Base-by-base conservation (phyloP, 2,329 filamentous ascomycete genomes). In the Penicillium hesseltinei region DNA sequence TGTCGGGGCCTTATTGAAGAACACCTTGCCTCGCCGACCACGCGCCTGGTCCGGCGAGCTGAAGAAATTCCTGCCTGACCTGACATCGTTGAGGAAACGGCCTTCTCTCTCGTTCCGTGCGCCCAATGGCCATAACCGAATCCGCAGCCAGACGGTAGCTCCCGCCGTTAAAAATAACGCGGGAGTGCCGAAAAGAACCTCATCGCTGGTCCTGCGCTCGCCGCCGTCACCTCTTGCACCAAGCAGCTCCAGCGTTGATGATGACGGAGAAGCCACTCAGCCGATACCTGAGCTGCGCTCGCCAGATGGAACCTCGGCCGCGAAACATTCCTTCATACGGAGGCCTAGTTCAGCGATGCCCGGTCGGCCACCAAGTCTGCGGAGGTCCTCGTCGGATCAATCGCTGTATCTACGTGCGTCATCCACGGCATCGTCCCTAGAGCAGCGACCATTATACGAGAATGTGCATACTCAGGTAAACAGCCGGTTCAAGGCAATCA, bases 391-490 rank as follows among this genome's bases (percentile, higher is more conserved):
- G 1, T 93, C 90, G 1, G 89, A 96, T 70, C 88, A 92, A 57
- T 94, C 90, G 5, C 75, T 95, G 59, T 77, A 81, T 19, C 81
- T 94, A 17, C 86, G 90, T 64, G 87, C 85, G 5, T 78, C 92
- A 3, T 96, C 92, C 0, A 82, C 87, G 27, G 87, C 89, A 0
- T 94, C 92, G 0, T 95, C 91, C 0, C 81, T 95, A 0, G 92
- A 92, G 2, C 91, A 97, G 69, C 90, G 93, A 66, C 85, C 85
- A 39, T 83, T 88, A 44, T 97, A 94, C 72, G 84, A 89, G 49
- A 81, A 94, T 72, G 86, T 96, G 13, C 85, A 87, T 43, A 89
- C 91, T 60, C 90, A 94, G 78, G 88, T 93, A 63, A 97, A 97
- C 68, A 91, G 89, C 65, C 84, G 93, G 42, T 82, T 94, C 69